Conservation (phyloP, 257 asterid genomes). For the Solanum paucissectum region DNA sequence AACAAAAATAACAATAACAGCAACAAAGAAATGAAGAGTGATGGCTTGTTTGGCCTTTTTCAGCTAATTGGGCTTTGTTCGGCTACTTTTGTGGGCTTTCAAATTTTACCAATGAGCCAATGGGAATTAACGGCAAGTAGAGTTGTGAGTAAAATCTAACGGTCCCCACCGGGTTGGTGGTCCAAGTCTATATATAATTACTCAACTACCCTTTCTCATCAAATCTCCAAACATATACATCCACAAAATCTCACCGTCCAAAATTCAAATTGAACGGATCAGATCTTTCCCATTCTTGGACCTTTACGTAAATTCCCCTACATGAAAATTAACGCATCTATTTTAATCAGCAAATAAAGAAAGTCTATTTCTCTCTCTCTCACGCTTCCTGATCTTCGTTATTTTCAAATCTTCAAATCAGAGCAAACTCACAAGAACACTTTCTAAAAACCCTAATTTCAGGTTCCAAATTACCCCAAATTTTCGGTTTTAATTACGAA, state of each 20-base stretch:
- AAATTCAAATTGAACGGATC: conserved; percentile 6
- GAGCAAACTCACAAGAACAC: background rate
- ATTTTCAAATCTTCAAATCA: conserved; percentile 4
- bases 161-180: background rate
- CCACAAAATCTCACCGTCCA: background rate
- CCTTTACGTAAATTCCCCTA: background rate
- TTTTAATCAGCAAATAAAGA: background rate
- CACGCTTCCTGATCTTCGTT: conserved; percentile 9
- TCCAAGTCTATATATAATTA: background rate
- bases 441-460: conserved; percentile 4
- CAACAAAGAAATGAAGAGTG: too few relatives aligned
- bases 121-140: background rate
- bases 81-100: background rate
- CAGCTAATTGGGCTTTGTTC: background rate
- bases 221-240: background rate
- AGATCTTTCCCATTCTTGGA: background rate
- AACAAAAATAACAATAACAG: too few relatives aligned
- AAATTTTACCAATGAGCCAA: background rate
- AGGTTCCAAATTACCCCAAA: background rate
- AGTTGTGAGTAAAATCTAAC: background rate
- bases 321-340: background rate
- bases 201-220: background rate
- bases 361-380: background rate
- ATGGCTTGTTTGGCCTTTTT: background rate
- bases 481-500: background rate